Conservation (phyloP, 2,329 filamentous ascomycete genomes). For the Chaetomium globosum region DNA sequence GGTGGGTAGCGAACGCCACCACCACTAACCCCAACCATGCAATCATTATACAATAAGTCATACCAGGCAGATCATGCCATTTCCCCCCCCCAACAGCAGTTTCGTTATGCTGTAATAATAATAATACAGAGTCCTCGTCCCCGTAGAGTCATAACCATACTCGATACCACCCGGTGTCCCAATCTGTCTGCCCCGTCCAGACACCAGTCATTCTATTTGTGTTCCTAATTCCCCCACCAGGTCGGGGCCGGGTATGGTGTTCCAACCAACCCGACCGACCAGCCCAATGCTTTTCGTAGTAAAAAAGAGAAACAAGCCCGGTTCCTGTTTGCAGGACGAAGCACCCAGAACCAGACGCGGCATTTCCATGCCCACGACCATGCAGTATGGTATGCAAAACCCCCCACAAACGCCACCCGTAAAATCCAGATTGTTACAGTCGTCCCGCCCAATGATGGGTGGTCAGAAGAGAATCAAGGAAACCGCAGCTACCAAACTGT, state of each 20-base stretch:
- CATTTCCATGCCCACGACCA: not conserved
- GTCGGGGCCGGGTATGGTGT: not conserved
- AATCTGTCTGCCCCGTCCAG: not conserved
- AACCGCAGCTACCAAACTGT: not conserved
- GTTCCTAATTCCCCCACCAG: not conserved
- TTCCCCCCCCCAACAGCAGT: not conserved
- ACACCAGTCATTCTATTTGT: conserved; percentile 13
- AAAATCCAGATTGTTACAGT: not conserved
- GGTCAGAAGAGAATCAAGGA: conserved; percentile 1
- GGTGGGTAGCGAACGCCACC: not conserved
- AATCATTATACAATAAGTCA: not conserved
- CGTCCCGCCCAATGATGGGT: not conserved
- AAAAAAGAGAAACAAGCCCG: not conserved
- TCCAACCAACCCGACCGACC: not conserved
- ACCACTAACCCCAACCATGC: not conserved
- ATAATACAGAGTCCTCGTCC: conserved; percentile 11
- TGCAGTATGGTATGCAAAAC: not conserved
- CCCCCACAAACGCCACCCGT: not conserved
- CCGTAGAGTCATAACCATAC: not conserved
- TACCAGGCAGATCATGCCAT: conserved; percentile 4
- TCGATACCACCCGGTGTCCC: not conserved
- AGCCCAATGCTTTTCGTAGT: conserved; percentile 5
- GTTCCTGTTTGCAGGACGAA: not conserved
- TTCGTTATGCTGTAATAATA: not conserved
- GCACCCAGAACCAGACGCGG: not conserved